Evolutionary conservation across 1,284 basidiomycete species (phyloP).

Genomic region (Papiliotrema nemorosa): DNA sequence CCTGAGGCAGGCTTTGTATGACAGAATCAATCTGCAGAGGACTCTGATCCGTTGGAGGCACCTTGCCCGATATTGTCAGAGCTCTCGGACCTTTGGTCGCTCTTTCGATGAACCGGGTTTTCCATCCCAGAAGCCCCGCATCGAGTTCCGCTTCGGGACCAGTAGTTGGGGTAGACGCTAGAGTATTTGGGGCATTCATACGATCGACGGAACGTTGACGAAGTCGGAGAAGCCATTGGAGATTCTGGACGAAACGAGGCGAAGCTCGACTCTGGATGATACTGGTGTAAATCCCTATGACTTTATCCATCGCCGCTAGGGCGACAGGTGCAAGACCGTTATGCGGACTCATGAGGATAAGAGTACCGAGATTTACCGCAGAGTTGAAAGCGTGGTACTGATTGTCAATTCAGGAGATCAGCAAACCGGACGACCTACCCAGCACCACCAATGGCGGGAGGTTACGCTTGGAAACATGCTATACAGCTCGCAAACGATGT

Average conservation of each 20-base stretch:
- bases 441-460: constrained; percentile 38
- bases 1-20: constrained; percentile 10
- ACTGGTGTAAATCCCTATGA: constrained; percentile 20
- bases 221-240: constrained; percentile 27
- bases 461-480: constrained; percentile 27
- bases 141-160: constrained; percentile 14
- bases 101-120: constrained; percentile 29
- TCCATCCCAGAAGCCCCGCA: constrained; percentile 32
- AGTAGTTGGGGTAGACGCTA: background rate
- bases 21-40: constrained; percentile 4
- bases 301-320: constrained; percentile 20
- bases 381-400: constrained; percentile 39
- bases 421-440: constrained; percentile 14
- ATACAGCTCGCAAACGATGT: constrained; percentile 27
- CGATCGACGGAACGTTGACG: constrained; percentile 13
- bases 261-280: constrained; percentile 14
- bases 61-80: constrained; percentile 5
- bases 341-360: constrained; percentile 13
- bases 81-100: constrained; percentile 11
- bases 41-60: background rate
- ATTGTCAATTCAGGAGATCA: no score
- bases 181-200: background rate
- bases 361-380: constrained; percentile 18
- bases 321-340: constrained; percentile 20
- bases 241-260: constrained; percentile 22